A percentile compares a stretch with the other conserved stretches of the same genome.
Conservation (phyloP, 495 filamentous ascomycete species). For the Halenospora varia region DNA sequence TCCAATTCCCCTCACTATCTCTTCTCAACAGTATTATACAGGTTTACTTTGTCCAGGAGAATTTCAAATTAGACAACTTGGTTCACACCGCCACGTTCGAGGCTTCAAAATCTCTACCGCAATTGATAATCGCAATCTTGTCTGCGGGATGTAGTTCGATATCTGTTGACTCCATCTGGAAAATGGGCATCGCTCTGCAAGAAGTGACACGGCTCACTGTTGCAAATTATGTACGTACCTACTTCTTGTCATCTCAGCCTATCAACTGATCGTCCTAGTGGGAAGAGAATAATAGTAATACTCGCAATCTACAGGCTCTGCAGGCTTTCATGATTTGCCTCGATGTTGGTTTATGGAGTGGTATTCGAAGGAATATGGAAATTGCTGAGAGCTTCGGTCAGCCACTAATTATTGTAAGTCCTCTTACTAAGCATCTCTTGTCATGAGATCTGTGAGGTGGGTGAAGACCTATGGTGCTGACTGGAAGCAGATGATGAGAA, state of each 20-base stretch:
- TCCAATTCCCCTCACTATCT: not conserved
- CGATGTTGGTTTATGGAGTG: slow-evolving; percentile 63
- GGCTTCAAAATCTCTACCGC: not conserved
- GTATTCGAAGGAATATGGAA: slow-evolving; percentile 63
- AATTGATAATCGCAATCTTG: not conserved
- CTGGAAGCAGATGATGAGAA: slow-evolving; percentile 23
- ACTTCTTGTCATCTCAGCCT: no score
- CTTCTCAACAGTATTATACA: not conserved
- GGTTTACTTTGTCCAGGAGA: not conserved
- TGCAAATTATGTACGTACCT: not conserved
- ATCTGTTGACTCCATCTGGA: not conserved
- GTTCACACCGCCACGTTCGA: not conserved
- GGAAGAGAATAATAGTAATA: slow-evolving; percentile 54
- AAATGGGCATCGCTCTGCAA: not conserved
- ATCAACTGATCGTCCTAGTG: slow-evolving; percentile 25
- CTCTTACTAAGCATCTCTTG: not conserved
- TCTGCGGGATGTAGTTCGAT: not conserved
- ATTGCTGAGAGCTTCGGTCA: slow-evolving; percentile 59
- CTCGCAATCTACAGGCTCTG: slow-evolving; percentile 48
- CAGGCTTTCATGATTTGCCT: slow-evolving; percentile 52
- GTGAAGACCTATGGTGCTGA: not conserved
- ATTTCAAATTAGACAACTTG: not conserved
- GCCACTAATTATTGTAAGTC: not conserved
- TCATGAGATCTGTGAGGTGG: not conserved
- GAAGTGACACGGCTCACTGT: slow-evolving; percentile 24